phyloP scores from a whole-genome alignment of 441 rosid genomes.

The Flueggea neowawraea region DNA sequence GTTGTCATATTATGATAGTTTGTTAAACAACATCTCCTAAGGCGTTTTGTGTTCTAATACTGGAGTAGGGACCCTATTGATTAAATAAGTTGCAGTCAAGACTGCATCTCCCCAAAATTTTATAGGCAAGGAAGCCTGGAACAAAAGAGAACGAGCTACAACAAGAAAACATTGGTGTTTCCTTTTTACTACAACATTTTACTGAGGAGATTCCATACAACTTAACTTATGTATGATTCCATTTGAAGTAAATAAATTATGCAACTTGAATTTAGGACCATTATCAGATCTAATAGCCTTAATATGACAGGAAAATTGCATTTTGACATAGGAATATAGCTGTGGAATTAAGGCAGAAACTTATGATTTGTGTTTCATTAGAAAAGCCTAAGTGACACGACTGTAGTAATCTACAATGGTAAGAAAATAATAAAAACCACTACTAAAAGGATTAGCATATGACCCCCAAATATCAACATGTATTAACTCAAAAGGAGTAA shows the following conservation, averaged over 20 bases:
- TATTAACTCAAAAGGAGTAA: background rate
- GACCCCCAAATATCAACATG: background rate
- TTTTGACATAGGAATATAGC: background rate
- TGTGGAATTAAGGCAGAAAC: background rate
- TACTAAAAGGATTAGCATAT: background rate
- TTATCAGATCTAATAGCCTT: background rate
- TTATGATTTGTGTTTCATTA: background rate
- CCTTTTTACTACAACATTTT: conserved; percentile 5
- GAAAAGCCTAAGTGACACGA: background rate
- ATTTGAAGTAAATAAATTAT: background rate
- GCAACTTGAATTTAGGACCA: background rate
- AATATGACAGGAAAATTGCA: background rate
- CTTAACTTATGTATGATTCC: background rate
- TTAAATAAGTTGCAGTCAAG: background rate
- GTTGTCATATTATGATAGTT: background rate
- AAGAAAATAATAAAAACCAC: background rate
- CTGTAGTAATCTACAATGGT: background rate
- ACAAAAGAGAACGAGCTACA: background rate
- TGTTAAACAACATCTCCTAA: background rate
- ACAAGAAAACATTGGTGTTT: conserved; percentile 3
- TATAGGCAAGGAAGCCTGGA: background rate
- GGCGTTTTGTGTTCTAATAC: background rate
- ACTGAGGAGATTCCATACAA: background rate
- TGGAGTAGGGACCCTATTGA: background rate
- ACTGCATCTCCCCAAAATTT: conserved; percentile 1